These are phyloP conservation scores for Candida hungchunana DNA, from an alignment of 805 yeast genomes.

Conservation along the genomic window DNA sequence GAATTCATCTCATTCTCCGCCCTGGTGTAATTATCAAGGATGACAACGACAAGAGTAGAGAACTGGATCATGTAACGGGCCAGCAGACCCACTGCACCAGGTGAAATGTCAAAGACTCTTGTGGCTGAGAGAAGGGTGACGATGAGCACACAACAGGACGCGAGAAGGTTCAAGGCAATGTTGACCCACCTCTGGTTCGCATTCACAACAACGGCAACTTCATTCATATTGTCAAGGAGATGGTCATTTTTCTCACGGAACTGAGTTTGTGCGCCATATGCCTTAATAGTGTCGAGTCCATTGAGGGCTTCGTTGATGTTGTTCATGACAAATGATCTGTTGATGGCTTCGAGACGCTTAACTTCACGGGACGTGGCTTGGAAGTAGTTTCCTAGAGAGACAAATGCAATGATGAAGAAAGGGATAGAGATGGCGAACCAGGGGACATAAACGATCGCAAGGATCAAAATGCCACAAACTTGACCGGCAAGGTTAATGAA, in stretches of 20 bases:
- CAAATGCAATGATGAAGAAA: conserved; percentile 37
- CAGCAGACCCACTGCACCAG: conserved; percentile 64
- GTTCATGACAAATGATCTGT: conserved; percentile 63
- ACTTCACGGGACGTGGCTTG: conserved; percentile 74
- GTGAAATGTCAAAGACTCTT: conserved; percentile 50
- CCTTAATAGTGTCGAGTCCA: conserved; percentile 60
- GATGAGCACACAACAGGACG: conserved; percentile 45
- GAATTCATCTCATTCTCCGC: conserved; percentile 73
- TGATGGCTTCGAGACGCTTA: conserved; percentile 69
- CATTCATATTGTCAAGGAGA: conserved; percentile 56
- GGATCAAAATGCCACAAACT: conserved; percentile 52
- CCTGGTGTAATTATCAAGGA: conserved; percentile 54
- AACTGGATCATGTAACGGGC: conserved; percentile 55
- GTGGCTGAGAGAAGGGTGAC: conserved; percentile 55
- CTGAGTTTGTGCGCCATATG: conserved; percentile 41
- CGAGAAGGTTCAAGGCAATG: conserved; percentile 50
- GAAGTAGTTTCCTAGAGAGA: conserved; percentile 46
- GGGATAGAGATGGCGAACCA: conserved; percentile 69
- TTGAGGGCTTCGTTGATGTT: conserved; percentile 65
- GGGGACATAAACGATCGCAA: conserved; percentile 66
- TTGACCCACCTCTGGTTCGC: conserved; percentile 71
- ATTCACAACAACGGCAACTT: conserved; percentile 54
- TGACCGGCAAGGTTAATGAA: conserved; percentile 41
- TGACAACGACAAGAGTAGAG: conserved; percentile 32
- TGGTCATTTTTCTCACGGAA: conserved; percentile 43